Base-by-base conservation (phyloP, 768 basidiomycete genomes). In the Pleurotus salmoneostramineus region DNA sequence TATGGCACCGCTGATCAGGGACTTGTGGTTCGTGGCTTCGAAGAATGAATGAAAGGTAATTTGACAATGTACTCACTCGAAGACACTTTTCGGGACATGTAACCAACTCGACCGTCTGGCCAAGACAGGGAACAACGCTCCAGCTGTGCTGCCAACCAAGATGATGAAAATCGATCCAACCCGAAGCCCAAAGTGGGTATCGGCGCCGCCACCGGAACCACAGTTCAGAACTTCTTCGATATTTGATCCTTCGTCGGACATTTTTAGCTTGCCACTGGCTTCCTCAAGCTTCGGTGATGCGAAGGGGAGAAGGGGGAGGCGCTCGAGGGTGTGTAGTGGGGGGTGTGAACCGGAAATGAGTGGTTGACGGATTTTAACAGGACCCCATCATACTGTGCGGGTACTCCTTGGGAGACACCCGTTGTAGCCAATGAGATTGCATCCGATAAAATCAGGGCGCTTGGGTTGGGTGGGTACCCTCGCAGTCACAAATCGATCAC, bases 151-250 rank as follows among this genome's bases (percentile, higher is more conserved):
- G 17, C 82, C 79, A 3, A 74, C 66, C 58, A 91, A 76, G 65
- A 93, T 83, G 63, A 94, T 76, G 71, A 93, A 93, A 61, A 93
- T 70, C 17, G 89, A 83, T 0, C 80, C 91, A 46, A 93, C 76
- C 4, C 91, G 82, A 46, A 93, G 72, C 34, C 74, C 68, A 4
- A 78, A 68, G 60, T 77, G 72, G 2, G 76, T 70, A 61, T 82
- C 70, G 15, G 75, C 74, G n/a, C 82, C 82, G 32, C 82, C 80
- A 14, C 81, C 81, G 5, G 70, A 65, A 45, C 79, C 78, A 67
- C 88, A 90, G 47, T 72, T 72, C 48, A 69, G 56, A 15, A 58
- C 60, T 15, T 61, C 68, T 17, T 47, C 45, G 8, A 27, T 27
- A 3, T 3, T 27, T 27, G 14, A 11, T 8, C 8, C 12, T n/a